Conservation (phyloP, 2,329 filamentous ascomycete species). For the Clathrospora elynae region DNA sequence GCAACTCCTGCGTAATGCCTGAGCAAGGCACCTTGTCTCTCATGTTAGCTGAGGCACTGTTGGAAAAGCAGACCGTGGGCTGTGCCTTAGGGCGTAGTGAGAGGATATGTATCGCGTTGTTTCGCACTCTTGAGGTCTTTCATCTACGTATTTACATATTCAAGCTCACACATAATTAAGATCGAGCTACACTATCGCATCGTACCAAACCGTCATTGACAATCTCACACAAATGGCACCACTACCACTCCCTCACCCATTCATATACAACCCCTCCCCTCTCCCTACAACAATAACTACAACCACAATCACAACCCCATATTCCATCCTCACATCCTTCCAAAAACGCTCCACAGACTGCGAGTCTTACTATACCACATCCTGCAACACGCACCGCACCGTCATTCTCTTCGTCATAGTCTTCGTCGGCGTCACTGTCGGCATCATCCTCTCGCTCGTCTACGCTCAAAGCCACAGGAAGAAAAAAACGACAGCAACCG, state of each 20-base stretch:
- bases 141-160: neutral
- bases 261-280: too few relatives aligned
- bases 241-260: neutral
- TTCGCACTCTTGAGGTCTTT: constrained; percentile 1
- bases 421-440: constrained; percentile 19
- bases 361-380: constrained; percentile 18
- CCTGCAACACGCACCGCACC: constrained; percentile 26
- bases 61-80: constrained; percentile 4
- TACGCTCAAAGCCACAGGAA: constrained; percentile 18
- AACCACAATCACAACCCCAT: neutral
- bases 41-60: constrained; percentile 11
- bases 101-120: constrained; percentile 7
- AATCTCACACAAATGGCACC: constrained; percentile 16
- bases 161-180: too few relatives aligned
- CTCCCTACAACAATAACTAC: neutral
- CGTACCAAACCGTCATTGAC: too few relatives aligned
- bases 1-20: constrained; percentile 2
- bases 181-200: too few relatives aligned
- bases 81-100: constrained; percentile 8
- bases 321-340: constrained; percentile 9
- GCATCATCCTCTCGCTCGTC: constrained; percentile 20
- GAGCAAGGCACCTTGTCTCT: neutral
- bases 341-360: constrained; percentile 20
- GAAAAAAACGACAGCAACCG: constrained; percentile 5
- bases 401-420: constrained; percentile 27